A percentile compares a stretch with the other conserved stretches of the same genome.
Evolutionary conservation across 2,329 filamentous ascomycete species (phyloP).

Genomic region (Trichoderma oligosporum): DNA sequence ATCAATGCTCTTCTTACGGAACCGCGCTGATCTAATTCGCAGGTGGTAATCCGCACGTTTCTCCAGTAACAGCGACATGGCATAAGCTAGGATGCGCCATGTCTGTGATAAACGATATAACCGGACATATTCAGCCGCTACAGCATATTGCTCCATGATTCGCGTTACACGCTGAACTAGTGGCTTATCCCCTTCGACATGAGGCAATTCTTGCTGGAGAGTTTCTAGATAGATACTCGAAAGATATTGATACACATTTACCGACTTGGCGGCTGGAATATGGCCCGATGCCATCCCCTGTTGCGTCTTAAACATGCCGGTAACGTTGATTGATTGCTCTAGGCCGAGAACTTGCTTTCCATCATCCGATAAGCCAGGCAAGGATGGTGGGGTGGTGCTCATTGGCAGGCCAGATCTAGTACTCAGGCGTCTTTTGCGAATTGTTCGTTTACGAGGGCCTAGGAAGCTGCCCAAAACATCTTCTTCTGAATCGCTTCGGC

Average conservation of each 20-base stretch:
- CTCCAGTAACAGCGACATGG: slow-evolving; percentile 50
- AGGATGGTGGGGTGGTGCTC: slow-evolving; percentile 54
- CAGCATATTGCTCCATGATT: slow-evolving; percentile 56
- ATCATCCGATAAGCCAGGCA: slow-evolving; percentile 30
- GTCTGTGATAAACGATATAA: slow-evolving; percentile 61
- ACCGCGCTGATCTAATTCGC: slow-evolving; percentile 43
- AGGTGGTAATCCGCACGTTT: slow-evolving; percentile 57
- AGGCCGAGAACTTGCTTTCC: slow-evolving; percentile 47
- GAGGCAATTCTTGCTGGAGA: slow-evolving; percentile 48
- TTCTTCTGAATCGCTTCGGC: slow-evolving; percentile 62
- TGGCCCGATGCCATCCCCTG: slow-evolving; percentile 61
- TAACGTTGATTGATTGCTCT: slow-evolving; percentile 56
- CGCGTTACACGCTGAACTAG: slow-evolving; percentile 46
- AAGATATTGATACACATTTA: slow-evolving; percentile 53
- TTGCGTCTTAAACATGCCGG: slow-evolving; percentile 55
- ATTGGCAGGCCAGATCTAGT: slow-evolving; percentile 42
- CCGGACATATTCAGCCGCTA: slow-evolving; percentile 52
- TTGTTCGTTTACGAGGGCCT: slow-evolving; percentile 41
- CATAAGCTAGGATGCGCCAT: slow-evolving; percentile 59
- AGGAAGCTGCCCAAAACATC: slow-evolving; percentile 60
- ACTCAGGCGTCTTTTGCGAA: slow-evolving; percentile 43
- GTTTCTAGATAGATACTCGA: slow-evolving; percentile 54
- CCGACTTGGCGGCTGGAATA: slow-evolving; percentile 50
- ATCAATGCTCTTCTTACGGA: slow-evolving; percentile 34
- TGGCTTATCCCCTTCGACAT: slow-evolving; percentile 32